Base-by-base conservation (phyloP, 169 alveolate genomes). In the Plasmodium fragile region DNA sequence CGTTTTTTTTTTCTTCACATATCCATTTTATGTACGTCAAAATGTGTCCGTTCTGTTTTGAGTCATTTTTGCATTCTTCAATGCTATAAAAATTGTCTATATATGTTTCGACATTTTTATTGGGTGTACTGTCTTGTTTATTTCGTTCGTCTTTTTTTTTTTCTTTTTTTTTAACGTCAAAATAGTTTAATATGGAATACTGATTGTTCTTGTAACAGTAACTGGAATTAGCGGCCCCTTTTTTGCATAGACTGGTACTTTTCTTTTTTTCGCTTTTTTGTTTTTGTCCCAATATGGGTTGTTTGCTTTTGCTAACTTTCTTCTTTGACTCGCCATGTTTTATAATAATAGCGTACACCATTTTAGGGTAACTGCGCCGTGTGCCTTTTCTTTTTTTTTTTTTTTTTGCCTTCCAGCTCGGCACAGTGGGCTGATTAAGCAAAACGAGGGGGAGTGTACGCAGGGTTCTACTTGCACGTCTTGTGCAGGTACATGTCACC, bases 311-410 rank as follows among this genome's bases (percentile, higher is more conserved):
- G 13, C 36, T 18, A 65, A 10, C 13, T 65, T 16, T 65, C 36
- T 65, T 65, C 75, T 65, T 65, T 28, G 75, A 45, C 36, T 39
- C 43, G 49, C 55, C 92, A 36, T 43, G 13, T 75, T 75, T 85
- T 34, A 85, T 49, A 52, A 85, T 75, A 32, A 85, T 55, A 34
- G 93, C 93, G 79, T 85, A 85, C 41, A 85, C 93, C 93, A 85
- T 85, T 85, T 85, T 85, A 82, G 75, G 32, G 39, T 18, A 32
- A 41, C 25, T 45, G 36, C 41, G 39, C 16, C 5, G 41, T 81
- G 16, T 45, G 32, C 52, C 75, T 32, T 59, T 8, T 69, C 43
- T 70, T 28, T 69, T 39, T 82, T 32, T 53, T 32, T 59, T 8
- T 69, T 69, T 70, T 28, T 69, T 39, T 82, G 41, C 6, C 25